Conservation (phyloP, 139 green algal genomes). For the Closterium sp. region DNA sequence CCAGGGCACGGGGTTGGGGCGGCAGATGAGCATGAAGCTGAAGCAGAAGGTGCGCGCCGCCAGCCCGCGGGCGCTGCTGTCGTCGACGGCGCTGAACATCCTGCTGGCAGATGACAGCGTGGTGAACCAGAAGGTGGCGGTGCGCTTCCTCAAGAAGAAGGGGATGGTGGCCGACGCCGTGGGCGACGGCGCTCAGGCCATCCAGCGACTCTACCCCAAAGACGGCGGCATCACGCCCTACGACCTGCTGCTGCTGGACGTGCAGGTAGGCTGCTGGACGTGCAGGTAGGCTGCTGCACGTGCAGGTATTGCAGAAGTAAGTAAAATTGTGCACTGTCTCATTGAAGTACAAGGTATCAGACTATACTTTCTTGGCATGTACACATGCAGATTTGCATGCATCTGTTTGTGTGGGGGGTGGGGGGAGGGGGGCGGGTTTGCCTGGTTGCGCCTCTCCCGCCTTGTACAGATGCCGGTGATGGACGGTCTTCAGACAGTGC, state of each 20-base stretch:
- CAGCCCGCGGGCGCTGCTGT: not conserved
- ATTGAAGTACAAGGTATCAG: not conserved
- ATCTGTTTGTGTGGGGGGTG: not conserved
- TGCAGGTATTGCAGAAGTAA: no score
- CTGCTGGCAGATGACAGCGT: conserved; percentile 47
- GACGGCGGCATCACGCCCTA: conserved; percentile 6
- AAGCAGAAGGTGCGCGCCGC: not conserved
- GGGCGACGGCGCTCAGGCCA: conserved; percentile 22
- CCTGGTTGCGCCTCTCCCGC: not conserved
- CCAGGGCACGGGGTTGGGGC: not conserved
- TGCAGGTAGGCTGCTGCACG: no score
- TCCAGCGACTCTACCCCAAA: conserved; percentile 6
- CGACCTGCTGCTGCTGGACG: conserved; percentile 33
- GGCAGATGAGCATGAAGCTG: not conserved
- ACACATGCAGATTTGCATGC: not conserved
- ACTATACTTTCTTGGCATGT: not conserved
- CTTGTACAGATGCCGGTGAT: conserved; percentile 40
- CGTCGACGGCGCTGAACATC: conserved; percentile 5
- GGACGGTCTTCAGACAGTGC: conserved; percentile 31
- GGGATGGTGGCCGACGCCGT: conserved; percentile 21
- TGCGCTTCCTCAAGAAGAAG: conserved; percentile 15
- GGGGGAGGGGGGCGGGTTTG: no score
- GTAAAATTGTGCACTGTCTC: no score
- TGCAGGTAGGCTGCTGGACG: conserved; percentile 14
- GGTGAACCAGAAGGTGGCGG: conserved; percentile 38